Base-by-base conservation (phyloP, 1,139 yeast genomes). In the Yamadazyma buinensis region DNA sequence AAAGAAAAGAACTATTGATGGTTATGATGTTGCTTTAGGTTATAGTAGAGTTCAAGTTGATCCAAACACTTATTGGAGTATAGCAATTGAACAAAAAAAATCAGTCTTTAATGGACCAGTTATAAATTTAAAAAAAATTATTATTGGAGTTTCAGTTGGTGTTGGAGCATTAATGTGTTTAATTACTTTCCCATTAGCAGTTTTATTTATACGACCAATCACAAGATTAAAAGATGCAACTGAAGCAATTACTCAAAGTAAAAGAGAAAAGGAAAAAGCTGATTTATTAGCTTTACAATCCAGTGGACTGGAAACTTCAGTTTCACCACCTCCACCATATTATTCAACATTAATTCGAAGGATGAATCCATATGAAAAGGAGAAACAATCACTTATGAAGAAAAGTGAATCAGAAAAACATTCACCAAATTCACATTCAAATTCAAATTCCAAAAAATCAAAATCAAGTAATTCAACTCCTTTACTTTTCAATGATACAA, bases 151-250 rank as follows among this genome's bases (percentile, higher is more conserved):
- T 1, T 87, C 85, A 15, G 63, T 86, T 27, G 95, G 88, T 1
- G 77, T 86, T 22, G 90, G 95, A 2, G 86, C 68, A 0, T 75
- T 84, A 42, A 78, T 88, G 64, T 74, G 86, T 43, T 44, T 86
- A 2, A 59, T 84, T 14, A 86, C 97, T 1, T 75, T 88, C 54
- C 88, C 95, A 2, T 59, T 87, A 38, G 90, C 96, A 0, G 86
- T 87, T 37, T 80, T 80, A 67, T 90, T 92, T 26, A 92, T 88
- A 4, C 61, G 84, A 40, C 97, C 98, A 0, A 84, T 92, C 35
- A 75, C 87, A 29, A 72, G 80, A 40, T 71, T 90, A 28, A 87
- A 84, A 51, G 78, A 80, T 39, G 96, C 95, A 0, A 85, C 97
- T 1, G 96, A 86, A 52, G 76, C 69, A 14, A 68, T 68, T 30